Base-by-base conservation (phyloP, 495 filamentous ascomycete genomes). In the Hypomontagnella monticulosa region DNA sequence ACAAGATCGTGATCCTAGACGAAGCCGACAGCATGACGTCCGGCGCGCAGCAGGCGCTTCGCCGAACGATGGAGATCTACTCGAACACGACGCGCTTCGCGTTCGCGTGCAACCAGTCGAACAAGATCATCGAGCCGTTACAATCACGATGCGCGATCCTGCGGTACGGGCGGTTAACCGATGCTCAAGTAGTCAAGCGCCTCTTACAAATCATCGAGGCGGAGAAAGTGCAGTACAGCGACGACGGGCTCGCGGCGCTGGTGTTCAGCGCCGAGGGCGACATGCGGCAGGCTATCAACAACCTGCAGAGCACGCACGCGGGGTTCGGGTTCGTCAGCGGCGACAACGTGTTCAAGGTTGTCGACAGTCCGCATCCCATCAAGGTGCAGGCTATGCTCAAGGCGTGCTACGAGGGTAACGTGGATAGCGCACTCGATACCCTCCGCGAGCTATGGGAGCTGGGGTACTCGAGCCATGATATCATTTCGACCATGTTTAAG, bases 251-350 rank as follows among this genome's bases (percentile, higher is more conserved):
- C 43, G 95, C 96, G 0, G 95, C 96, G 32, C 83, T 99, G 20
- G 93, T 99, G 0, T 99, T 99, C 80, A 93, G 89, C 57, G 95
- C 95, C 4, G 95, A 99, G 79, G 95, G 96, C 32, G 95, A 99
- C 77, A 99, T 99, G 95, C 87, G 95, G 37, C 95, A 99, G 77
- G 95, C 95, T 9, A 97, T 99, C 83, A 99, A 99, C 77, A 99
- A 99, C 71, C 79, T 99, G 70, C 95, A 99, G 77, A 95, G 91
- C 72, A 99, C 96, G 0, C 85, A 79, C 72, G 93, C 94, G n/a
- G 95, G 95, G 7, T 98, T 97, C 75, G 96, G 94, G 0, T 96
- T 99, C 70, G 93, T 99, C 30, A 95, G 87, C 62, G 93, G 94
- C 8, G 96, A 99, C 73, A 98, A 98, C 75, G 95, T 99, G 1